Base-by-base conservation (phyloP, 2,329 filamentous ascomycete species). In the Stagonosporopsis cucurbitacearum region DNA sequence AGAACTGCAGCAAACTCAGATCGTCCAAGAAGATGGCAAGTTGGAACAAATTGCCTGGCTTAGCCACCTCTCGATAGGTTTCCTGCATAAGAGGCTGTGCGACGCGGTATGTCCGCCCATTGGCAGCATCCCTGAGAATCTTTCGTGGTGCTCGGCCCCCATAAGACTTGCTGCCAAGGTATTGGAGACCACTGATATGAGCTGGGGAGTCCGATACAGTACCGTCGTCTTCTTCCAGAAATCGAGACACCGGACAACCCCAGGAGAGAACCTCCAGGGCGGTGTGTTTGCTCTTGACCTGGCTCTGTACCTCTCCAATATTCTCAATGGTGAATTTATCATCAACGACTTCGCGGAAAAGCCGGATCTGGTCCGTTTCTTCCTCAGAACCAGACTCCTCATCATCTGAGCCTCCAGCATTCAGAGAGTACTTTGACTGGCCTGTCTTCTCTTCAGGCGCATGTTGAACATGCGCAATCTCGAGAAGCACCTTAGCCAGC, bases 291-390 rank as follows among this genome's bases (percentile, higher is more conserved):
- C 88, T 90, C 68, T 90, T 87, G 55, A 92, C 88, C 51, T 88
- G 81, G 67, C 84, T 87, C 0, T 84, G 85, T 4, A 89, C 80
- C 60, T 90, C 84, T 0, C 89, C 89, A 54, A 95, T 81, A 63
- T 91, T 86, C 15, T 95, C 89, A 48, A 94, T 83, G 0, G 91
- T 95, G 70, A 90, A 91, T 32, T 83, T 80, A 12, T 88, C 84
- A 62, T 88, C 84, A 25, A 91, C 77, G 36, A 87, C 78, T 56
- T 88, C 82, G 15, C 81, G 67, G 22, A 73, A 71, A 6, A 76
- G 66, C n/a, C 72, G 72, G 6, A 78, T 50, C 35, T 70, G 63
- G 13, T 68, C 68, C 9, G 26, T 23, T n/a, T 71, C 69, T n/a
- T 71, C 69, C 5, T 66, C 65, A 1, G 57, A 59, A 23, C 62